phyloP scores from a whole-genome alignment of 2,329 filamentous ascomycete genomes.

The Aspergillus sp. region DNA sequence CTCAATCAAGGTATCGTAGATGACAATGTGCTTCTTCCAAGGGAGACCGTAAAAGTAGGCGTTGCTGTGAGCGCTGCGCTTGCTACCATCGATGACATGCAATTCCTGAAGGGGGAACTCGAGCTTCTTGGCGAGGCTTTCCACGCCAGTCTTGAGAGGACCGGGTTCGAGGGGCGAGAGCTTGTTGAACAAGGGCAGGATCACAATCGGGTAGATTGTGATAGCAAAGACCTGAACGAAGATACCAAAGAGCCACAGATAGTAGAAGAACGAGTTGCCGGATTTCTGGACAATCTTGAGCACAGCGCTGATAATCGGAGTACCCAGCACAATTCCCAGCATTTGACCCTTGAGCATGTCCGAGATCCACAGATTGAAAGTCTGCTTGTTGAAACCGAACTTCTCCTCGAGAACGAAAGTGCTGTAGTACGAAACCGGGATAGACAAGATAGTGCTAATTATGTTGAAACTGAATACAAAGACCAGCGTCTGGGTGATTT shows the following conservation, averaged over 20 bases:
- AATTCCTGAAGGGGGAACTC: slow-evolving; percentile 90
- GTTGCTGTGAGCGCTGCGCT: slow-evolving; percentile 82
- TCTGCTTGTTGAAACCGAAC: slow-evolving; percentile 99
- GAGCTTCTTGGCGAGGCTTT: slow-evolving; percentile 74
- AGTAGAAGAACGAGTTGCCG: slow-evolving; percentile 94
- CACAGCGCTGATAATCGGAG: slow-evolving; percentile 87
- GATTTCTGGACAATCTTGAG: slow-evolving; percentile 92
- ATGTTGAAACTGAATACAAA: slow-evolving; percentile 86
- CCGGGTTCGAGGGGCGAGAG: slow-evolving; percentile 86
- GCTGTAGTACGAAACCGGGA: slow-evolving; percentile 84
- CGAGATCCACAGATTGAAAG: slow-evolving; percentile 76
- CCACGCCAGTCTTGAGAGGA: slow-evolving; percentile 80
- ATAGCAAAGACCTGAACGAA: slow-evolving; percentile 90
- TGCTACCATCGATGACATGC: slow-evolving; percentile 90
- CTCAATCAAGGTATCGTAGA: slow-evolving; percentile 96
- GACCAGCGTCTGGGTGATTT: slow-evolving; percentile 88
- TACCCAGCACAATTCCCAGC: slow-evolving; percentile 71
- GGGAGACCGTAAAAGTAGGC: slow-evolving; percentile 96
- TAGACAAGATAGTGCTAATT: slow-evolving; percentile 70
- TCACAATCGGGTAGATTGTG: slow-evolving; percentile 90
- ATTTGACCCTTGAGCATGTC: slow-evolving; percentile 90
- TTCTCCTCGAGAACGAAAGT: slow-evolving; percentile 95
- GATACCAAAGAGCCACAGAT: slow-evolving; percentile 90
- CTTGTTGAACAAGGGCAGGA: slow-evolving; percentile 97
- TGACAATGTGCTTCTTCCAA: slow-evolving; percentile 99